Evolutionary conservation across 2,329 filamentous ascomycete genomes (phyloP).

Genomic region (Arthrobotrys megalospora): DNA sequence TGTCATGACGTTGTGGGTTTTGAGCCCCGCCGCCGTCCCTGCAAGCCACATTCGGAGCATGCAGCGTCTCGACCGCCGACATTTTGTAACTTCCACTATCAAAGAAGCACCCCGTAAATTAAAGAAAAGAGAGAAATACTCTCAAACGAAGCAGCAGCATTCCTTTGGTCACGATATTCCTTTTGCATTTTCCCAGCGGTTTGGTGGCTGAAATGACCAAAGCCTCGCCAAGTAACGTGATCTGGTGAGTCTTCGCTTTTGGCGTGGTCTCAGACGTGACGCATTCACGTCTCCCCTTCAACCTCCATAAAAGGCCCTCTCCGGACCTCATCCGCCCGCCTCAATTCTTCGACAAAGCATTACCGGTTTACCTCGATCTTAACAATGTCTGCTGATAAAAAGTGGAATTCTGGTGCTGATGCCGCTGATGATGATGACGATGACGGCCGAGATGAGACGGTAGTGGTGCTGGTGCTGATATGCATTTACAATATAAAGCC

Average conservation of each 20-base stretch:
- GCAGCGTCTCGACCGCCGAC: not conserved
- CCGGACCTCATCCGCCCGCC: not conserved
- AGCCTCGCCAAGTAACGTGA: slow-evolving; percentile 50
- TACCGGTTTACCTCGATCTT: not conserved
- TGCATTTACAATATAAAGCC: slow-evolving; percentile 15
- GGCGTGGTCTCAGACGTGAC: slow-evolving; percentile 54
- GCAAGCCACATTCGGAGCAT: slow-evolving; percentile 2
- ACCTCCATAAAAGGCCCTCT: slow-evolving; percentile 8
- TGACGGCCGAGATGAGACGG: slow-evolving; percentile 77
- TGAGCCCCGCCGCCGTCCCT: slow-evolving; percentile 42
- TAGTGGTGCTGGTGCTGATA: slow-evolving; percentile 66
- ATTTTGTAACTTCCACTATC: not conserved
- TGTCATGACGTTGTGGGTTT: slow-evolving; percentile 39
- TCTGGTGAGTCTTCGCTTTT: slow-evolving; percentile 50
- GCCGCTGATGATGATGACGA: slow-evolving; percentile 78
- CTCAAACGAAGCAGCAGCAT: too few relatives aligned
- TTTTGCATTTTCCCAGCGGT: not conserved
- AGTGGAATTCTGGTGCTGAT: slow-evolving; percentile 70
- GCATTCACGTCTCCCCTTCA: slow-evolving; percentile 50
- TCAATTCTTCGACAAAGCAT: not conserved
- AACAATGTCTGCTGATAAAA: slow-evolving; percentile 69
- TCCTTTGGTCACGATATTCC: not conserved
- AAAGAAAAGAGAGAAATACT: too few relatives aligned
- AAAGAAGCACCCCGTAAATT: too few relatives aligned
- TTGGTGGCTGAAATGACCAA: not conserved